These are phyloP conservation scores for Kodamaea lidongshanica DNA, from an alignment of 805 yeast species.

Conservation along the genomic window DNA sequence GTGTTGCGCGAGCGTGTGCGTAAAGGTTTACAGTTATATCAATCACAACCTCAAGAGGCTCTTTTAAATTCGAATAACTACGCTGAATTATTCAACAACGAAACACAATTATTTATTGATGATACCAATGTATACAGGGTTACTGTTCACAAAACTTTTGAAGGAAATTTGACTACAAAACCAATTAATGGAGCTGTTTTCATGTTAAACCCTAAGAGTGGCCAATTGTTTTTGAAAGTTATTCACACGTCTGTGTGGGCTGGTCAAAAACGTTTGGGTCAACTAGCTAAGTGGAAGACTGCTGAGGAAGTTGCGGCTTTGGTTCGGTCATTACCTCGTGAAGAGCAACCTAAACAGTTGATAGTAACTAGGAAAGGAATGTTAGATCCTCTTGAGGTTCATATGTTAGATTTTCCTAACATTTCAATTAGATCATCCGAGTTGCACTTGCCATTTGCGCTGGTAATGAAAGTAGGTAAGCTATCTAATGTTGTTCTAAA, in stretches of 20 bases:
- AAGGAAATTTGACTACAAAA: constrained; percentile 87
- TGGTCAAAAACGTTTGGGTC: constrained; percentile 91
- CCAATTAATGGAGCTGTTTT: constrained; percentile 92
- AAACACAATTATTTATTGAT: constrained; percentile 80
- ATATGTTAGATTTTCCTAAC: constrained; percentile 94
- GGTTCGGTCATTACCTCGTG: constrained; percentile 80
- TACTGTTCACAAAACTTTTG: constrained; percentile 82
- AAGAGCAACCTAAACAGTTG: constrained; percentile 91
- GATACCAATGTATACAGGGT: constrained; percentile 94
- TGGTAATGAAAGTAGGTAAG: constrained; percentile 77
- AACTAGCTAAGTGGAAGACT: constrained; percentile 94
- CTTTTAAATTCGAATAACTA: constrained; percentile 84
- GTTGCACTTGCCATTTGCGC: constrained; percentile 79
- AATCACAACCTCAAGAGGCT: constrained; percentile 90
- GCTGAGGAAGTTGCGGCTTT: constrained; percentile 96
- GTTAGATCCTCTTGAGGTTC: constrained; percentile 92
- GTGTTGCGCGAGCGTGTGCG: constrained; percentile 90
- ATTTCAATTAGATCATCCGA: constrained; percentile 86
- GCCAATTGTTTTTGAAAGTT: constrained; percentile 81
- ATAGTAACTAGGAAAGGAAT: constrained; percentile 88
- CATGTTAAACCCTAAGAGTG: constrained; percentile 83
- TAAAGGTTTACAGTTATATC: constrained; percentile 88
- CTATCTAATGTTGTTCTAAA: constrained; percentile 69
- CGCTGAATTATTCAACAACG: constrained; percentile 81
- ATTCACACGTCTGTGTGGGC: constrained; percentile 95